Evolutionary conservation across 2,329 filamentous ascomycete species (phyloP), one percentile per base, ranked within the genome.

Genomic region (Botrytis tulipae): DNA sequence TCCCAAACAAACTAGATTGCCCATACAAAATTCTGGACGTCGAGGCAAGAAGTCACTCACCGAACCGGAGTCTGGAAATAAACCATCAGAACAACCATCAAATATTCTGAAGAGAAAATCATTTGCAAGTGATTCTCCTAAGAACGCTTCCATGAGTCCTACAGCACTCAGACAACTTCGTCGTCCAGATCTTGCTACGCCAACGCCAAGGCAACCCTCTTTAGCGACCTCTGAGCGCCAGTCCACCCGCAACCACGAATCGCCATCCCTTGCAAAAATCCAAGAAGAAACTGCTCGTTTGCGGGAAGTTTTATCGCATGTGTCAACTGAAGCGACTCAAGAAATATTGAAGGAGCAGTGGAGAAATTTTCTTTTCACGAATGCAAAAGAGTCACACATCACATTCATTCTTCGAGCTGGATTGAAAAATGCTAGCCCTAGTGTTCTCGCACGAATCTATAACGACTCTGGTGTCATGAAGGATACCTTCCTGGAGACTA

Each of bases 361-460:
- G 77, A 72, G 75, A 51, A 63, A 57, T 32, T 77, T 78, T 35
- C 61, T 80, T 6, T 80, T 80, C 54, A 73, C 74, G 8, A 62
- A 71, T 57, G 14, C 73, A 75, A 22, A 73, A 76, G 74, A 78
- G 40, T 72, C 74, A 7, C 78, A 80, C 70, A 69, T 80, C 16
- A 73, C 76, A 18, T 80, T 77, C 62, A 70, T 80, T 16, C 65
- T 80, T 7, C 74, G 78, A 29, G 78, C 78, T 37, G 75, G 77
- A 16, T 66, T 81, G 9, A 78, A 80, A 61, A 80, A 80, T 59
- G 72, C 76, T 10, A 76, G 59, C 25, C 37, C 32, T 6, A 62
- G 57, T 40, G 69, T 80, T 59, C n/a, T 80, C 4, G 73, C 78
- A 3, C 75, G 75, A 37, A 75, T 79, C 7, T 59, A 78, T 0